phyloP scores from a whole-genome alignment of 805 yeast species.

The Hanseniaspora jakobsenii region DNA sequence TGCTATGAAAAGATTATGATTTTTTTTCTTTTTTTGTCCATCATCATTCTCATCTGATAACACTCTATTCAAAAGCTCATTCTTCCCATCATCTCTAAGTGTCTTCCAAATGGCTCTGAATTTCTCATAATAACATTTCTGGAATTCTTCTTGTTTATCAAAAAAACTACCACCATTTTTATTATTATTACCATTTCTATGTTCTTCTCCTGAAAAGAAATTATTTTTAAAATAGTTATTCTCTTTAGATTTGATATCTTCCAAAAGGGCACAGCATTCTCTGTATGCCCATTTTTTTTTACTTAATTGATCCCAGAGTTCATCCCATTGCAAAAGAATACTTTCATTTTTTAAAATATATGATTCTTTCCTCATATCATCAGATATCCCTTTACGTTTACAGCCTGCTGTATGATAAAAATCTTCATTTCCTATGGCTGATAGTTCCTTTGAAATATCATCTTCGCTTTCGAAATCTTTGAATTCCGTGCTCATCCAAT shows the following conservation, averaged over 20 bases:
- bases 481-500: constrained; percentile 44
- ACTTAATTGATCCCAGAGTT: constrained; percentile 8
- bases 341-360: constrained; percentile 4
- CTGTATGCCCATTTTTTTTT: not conserved
- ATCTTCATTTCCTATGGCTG: not conserved
- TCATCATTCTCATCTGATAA: too few relatives aligned
- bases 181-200: too few relatives aligned
- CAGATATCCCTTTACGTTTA: constrained; percentile 2
- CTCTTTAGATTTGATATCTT: not conserved
- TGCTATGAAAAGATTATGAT: too few relatives aligned
- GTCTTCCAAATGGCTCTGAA: not conserved
- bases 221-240: too few relatives aligned
- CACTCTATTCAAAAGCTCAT: not conserved
- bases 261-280: constrained; percentile 5
- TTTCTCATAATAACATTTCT: not conserved
- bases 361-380: not conserved
- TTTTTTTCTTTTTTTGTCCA: too few relatives aligned
- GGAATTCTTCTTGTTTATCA: constrained; percentile 1
- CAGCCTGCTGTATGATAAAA: too few relatives aligned
- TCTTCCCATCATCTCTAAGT: not conserved
- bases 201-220: too few relatives aligned
- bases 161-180: too few relatives aligned
- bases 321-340: constrained; percentile 1
- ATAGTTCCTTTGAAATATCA: not conserved
- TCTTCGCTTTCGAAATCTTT: constrained; percentile 15